A percentile compares a stretch with the other conserved stretches of the same genome.
These are phyloP conservation scores for Suillus fuscotomentosus DNA, from an alignment of 768 basidiomycete species.

Conservation along the genomic window DNA sequence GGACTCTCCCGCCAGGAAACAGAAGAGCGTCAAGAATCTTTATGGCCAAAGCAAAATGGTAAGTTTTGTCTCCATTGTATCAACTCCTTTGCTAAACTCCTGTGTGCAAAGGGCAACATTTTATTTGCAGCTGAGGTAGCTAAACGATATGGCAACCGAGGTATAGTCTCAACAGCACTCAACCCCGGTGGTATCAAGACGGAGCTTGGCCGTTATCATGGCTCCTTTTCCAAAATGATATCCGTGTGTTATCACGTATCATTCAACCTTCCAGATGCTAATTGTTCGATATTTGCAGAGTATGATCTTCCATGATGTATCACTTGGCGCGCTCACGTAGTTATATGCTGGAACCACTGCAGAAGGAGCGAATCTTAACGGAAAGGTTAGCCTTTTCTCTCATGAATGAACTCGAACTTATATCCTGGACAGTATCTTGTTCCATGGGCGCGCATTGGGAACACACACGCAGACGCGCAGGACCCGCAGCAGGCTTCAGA, in stretches of 20 bases:
- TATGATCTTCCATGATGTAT: slow-evolving; percentile 25
- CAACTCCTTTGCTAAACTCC: neutral
- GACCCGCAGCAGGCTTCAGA: slow-evolving; percentile 34
- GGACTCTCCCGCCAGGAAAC: slow-evolving; percentile 23
- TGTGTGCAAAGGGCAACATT: slow-evolving; percentile 39
- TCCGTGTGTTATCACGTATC: slow-evolving; percentile 8
- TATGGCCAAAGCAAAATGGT: slow-evolving; percentile 35
- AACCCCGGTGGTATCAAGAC: slow-evolving; percentile 38
- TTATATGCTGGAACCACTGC: slow-evolving; percentile 48
- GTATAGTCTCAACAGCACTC: slow-evolving; percentile 42
- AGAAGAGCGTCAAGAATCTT: neutral
- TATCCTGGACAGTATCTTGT: slow-evolving; percentile 38
- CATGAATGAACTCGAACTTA: neutral
- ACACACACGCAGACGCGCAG: slow-evolving; percentile 25
- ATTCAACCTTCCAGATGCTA: neutral
- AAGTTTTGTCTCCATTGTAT: slow-evolving; percentile 2
- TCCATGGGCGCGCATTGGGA: slow-evolving; percentile 45
- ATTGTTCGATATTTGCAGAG: slow-evolving; percentile 7
- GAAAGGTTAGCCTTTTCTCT: slow-evolving; percentile 35
- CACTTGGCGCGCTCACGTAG: slow-evolving; percentile 48
- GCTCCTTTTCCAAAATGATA: neutral
- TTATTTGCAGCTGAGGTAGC: slow-evolving; percentile 42
- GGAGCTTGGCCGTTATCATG: slow-evolving; percentile 20
- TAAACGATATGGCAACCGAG: slow-evolving; percentile 41
- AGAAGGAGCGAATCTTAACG: slow-evolving; percentile 39